These are phyloP conservation scores for Cyathus striatus DNA, from an alignment of 768 basidiomycete genomes.

Conservation along the genomic window DNA sequence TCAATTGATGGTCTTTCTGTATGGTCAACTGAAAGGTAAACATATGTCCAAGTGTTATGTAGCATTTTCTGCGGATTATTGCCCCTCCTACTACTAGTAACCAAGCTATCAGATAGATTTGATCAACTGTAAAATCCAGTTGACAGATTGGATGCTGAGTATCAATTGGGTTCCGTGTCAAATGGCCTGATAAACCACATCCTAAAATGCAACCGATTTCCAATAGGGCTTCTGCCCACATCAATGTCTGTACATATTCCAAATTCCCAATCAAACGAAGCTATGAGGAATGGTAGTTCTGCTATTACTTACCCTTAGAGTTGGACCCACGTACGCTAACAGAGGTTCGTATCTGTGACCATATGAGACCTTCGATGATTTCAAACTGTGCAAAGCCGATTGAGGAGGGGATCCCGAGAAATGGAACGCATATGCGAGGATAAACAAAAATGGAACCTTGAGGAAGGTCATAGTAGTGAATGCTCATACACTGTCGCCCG, in stretches of 20 bases:
- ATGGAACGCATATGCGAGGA: conserved; percentile 3
- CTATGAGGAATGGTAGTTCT: background rate
- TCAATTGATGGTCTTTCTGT: conserved; percentile 13
- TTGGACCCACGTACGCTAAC: background rate
- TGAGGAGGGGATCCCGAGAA: background rate
- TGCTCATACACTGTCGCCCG: no score
- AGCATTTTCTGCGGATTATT: conserved; percentile 28
- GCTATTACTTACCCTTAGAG: background rate
- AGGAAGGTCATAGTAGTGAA: conserved; percentile 3
- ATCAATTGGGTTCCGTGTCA: background rate
- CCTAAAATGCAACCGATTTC: background rate
- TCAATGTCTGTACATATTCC: background rate
- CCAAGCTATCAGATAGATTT: conserved; percentile 13
- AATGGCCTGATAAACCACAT: background rate
- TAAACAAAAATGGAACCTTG: conserved; percentile 5
- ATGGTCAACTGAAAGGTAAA: conserved; percentile 35
- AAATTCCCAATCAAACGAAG: background rate
- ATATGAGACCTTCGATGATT: background rate
- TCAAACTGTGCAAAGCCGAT: background rate
- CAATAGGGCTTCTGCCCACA: background rate
- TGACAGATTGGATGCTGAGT: background rate
- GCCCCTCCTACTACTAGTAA: conserved; percentile 18
- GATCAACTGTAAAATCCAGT: background rate
- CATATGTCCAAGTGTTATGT: conserved; percentile 22
- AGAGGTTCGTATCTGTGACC: background rate